Evolutionary conservation across 805 yeast genomes (phyloP).

Genomic region (Starmera pachycereana): DNA sequence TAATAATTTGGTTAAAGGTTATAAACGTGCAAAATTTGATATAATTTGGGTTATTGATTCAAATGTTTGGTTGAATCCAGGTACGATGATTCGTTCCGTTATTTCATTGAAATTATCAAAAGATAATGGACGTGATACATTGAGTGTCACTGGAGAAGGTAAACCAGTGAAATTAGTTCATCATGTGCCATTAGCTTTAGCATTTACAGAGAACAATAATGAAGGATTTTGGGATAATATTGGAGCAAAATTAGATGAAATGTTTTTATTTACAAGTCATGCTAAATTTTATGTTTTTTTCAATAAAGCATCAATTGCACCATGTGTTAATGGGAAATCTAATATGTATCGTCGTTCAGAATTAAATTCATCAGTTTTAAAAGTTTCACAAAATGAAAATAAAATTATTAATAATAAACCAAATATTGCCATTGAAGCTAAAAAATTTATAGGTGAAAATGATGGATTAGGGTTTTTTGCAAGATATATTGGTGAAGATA

Average conservation of each 20-base stretch:
- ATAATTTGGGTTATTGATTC: slow-evolving; percentile 80
- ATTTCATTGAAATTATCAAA: slow-evolving; percentile 34
- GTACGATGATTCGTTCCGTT: slow-evolving; percentile 58
- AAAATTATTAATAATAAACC: slow-evolving; percentile 22
- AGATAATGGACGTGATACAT: slow-evolving; percentile 36
- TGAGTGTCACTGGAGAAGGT: slow-evolving; percentile 5
- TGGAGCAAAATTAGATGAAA: slow-evolving; percentile 73
- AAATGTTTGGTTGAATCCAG: slow-evolving; percentile 68
- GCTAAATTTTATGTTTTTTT: slow-evolving; percentile 76
- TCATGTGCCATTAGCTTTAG: slow-evolving; percentile 65
- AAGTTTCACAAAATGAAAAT: slow-evolving; percentile 22
- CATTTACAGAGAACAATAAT: slow-evolving; percentile 15
- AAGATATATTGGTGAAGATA: slow-evolving; percentile 82
- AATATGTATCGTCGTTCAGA: slow-evolving; percentile 64
- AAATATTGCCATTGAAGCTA: slow-evolving; percentile 25
- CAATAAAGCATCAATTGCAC: slow-evolving; percentile 65
- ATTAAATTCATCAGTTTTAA: slow-evolving; percentile 45
- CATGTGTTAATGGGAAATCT: slow-evolving; percentile 88
- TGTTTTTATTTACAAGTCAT: slow-evolving; percentile 77
- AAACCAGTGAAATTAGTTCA: slow-evolving; percentile 61
- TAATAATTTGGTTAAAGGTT: slow-evolving; percentile 79
- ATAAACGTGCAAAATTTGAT: slow-evolving; percentile 54
- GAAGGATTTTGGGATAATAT: slow-evolving; percentile 7
- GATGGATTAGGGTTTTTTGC: slow-evolving; percentile 63
- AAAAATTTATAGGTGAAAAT: slow-evolving; percentile 20